Evolutionary conservation across 176 grass and related monocot species (phyloP).

Genomic region (Cocos nucifera): DNA sequence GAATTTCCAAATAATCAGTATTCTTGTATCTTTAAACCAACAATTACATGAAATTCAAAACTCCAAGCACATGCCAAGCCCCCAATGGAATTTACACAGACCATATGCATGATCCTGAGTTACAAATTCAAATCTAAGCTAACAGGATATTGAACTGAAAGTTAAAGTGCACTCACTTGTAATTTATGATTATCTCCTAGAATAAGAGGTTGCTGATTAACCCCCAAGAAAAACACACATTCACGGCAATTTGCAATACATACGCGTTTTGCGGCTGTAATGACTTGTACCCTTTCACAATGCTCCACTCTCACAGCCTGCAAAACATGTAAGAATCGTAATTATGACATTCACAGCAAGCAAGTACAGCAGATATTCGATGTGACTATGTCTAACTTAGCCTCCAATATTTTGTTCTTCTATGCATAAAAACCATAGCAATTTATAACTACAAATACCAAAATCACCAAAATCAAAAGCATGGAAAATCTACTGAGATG

Average conservation of each 20-base stretch:
- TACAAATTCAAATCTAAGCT: background rate
- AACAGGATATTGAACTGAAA: background rate
- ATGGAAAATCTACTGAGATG: no score
- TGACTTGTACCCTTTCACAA: conserved; percentile 28
- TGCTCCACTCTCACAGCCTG: conserved; percentile 30
- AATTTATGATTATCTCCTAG: conserved; percentile 28
- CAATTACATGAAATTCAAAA: no score
- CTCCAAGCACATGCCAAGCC: no score
- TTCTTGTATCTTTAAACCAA: no score
- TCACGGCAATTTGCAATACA: conserved; percentile 29
- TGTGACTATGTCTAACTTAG: no score
- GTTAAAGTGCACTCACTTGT: background rate
- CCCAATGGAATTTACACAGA: no score
- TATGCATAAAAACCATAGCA: no score
- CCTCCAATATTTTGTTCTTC: no score
- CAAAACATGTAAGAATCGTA: background rate
- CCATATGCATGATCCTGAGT: no score
- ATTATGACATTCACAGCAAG: background rate
- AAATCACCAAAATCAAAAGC: no score
- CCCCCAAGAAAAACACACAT: conserved; percentile 22
- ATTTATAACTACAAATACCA: no score
- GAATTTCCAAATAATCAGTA: no score
- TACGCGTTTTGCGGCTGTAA: conserved; percentile 19
- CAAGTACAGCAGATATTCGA: background rate
- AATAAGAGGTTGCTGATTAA: conserved; percentile 26